These are phyloP conservation scores for Diutina siamensis DNA, from an alignment of 1,139 yeast genomes.

Conservation along the genomic window DNA sequence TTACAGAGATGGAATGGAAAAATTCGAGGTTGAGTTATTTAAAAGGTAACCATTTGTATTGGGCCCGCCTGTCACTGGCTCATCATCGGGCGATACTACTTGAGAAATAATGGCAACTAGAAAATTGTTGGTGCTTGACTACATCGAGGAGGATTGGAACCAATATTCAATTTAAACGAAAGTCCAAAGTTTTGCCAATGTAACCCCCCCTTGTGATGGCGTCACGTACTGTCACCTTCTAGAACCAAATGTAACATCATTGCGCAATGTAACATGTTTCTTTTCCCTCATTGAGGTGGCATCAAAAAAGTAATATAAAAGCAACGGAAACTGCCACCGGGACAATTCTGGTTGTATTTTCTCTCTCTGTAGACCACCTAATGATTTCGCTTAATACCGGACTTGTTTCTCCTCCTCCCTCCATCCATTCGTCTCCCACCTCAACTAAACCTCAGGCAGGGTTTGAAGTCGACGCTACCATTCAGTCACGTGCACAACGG, in stretches of 20 bases:
- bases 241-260: not conserved
- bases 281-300: not conserved
- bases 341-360: not conserved
- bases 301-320: not conserved
- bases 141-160: no score
- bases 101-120: no score
- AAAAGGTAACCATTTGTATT: no score
- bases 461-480: not conserved
- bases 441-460: not conserved
- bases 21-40: no score
- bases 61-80: no score
- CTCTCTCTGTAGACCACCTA: not conserved
- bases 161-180: no score
- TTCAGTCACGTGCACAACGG: not conserved
- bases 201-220: no score
- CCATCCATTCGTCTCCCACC: not conserved
- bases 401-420: constrained; percentile 1
- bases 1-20: no score
- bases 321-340: not conserved
- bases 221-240: not conserved
- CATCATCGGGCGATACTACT: no score
- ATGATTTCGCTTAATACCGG: constrained; percentile 4
- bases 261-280: constrained; percentile 4
- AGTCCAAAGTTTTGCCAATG: no score
- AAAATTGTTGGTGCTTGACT: no score